A percentile compares a stretch with the other conserved stretches of the same genome.
These are phyloP conservation scores for Dipodascopsis uninucleata DNA, from an alignment of 805 yeast species.

Conservation along the genomic window DNA sequence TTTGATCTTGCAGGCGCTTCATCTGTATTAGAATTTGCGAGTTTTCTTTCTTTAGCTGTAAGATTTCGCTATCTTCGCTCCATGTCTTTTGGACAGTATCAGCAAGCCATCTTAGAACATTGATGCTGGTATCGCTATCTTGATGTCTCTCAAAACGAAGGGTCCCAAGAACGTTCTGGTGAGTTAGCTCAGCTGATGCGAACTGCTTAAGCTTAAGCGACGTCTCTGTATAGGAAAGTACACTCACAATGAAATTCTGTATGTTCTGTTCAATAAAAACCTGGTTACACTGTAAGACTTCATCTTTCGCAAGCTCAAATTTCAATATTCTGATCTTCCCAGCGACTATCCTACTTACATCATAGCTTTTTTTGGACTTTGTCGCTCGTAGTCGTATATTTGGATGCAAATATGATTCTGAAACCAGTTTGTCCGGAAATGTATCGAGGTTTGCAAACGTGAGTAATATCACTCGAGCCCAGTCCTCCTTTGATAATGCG, in stretches of 20 bases:
- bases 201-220: not conserved
- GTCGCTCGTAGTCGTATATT: too few relatives aligned
- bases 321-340: too few relatives aligned
- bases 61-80: not conserved
- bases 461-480: slow-evolving; percentile 5
- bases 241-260: slow-evolving; percentile 10
- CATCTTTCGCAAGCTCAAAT: too few relatives aligned
- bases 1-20: slow-evolving; percentile 2
- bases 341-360: too few relatives aligned
- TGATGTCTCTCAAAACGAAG: slow-evolving; percentile 1
- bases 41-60: not conserved
- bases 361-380: too few relatives aligned
- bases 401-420: slow-evolving; percentile 11
- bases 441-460: slow-evolving; percentile 5
- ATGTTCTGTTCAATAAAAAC: slow-evolving; percentile 6
- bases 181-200: not conserved
- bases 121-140: slow-evolving; percentile 3
- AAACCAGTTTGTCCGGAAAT: not conserved
- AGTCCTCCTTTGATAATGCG: slow-evolving; percentile 8
- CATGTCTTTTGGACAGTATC: slow-evolving; percentile 6
- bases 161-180: slow-evolving; percentile 9
- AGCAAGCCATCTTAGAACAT: slow-evolving; percentile 2
- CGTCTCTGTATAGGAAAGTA: too few relatives aligned
- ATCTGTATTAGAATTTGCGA: not conserved
- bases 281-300: too few relatives aligned